Evolutionary conservation across 169 alveolate species (phyloP).

Genomic region (Plasmodium cynomolgi): DNA sequence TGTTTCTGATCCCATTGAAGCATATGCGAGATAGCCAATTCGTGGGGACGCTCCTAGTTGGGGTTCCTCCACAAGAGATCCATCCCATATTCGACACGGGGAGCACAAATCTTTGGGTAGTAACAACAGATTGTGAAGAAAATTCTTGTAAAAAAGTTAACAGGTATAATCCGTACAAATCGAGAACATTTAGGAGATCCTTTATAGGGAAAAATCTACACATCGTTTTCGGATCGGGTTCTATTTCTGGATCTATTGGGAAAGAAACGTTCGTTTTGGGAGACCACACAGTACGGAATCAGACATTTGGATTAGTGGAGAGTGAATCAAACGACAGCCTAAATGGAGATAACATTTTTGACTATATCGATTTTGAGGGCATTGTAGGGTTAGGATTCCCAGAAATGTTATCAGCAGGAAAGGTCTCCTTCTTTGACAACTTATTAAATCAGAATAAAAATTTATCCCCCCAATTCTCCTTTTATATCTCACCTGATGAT

Average conservation of each 20-base stretch:
- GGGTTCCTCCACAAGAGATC: slow-evolving; percentile 85
- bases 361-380: slow-evolving; percentile 90
- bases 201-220: slow-evolving; percentile 80
- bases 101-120: slow-evolving; percentile 89
- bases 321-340: slow-evolving; percentile 77
- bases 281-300: slow-evolving; percentile 82
- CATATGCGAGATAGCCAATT: slow-evolving; percentile 79
- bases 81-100: slow-evolving; percentile 91
- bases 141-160: slow-evolving; percentile 83
- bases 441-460: slow-evolving; percentile 79
- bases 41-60: slow-evolving; percentile 81
- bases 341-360: slow-evolving; percentile 75
- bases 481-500: slow-evolving; percentile 85
- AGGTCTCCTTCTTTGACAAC: slow-evolving; percentile 87
- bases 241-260: slow-evolving; percentile 87
- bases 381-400: slow-evolving; percentile 91
- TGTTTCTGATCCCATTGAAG: slow-evolving; percentile 41
- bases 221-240: slow-evolving; percentile 91
- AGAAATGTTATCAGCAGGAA: slow-evolving; percentile 89
- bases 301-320: slow-evolving; percentile 88
- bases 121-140: slow-evolving; percentile 83
- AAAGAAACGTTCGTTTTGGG: slow-evolving; percentile 85
- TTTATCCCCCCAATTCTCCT: slow-evolving; percentile 85
- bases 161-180: slow-evolving; percentile 77
- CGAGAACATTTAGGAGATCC: slow-evolving; percentile 79